Base-by-base conservation (phyloP, 257 asterid species). In the Anisodus acutangulus region DNA sequence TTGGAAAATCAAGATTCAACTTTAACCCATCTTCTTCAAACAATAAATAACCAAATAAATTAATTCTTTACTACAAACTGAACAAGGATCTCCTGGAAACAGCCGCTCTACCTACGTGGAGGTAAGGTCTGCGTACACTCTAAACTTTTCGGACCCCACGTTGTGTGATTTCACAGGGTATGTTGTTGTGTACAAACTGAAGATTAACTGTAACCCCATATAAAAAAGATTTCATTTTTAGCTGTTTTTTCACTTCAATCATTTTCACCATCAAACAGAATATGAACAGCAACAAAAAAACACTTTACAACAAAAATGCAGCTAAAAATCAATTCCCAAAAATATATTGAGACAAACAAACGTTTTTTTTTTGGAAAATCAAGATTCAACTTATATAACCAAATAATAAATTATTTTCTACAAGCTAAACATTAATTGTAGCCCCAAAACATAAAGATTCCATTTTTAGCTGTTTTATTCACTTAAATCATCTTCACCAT, bases 1-100 rank as follows among this genome's bases (percentile, higher is more conserved):
- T 6, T 3, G 39, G 16, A 6, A 22, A 76, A 76, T 76, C 81
- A 76, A 76, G 63, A 53, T 76, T 76, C 81, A 69, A 76, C 3
- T 26, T 76, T 76, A 13, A 51, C 22, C 81, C 19, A 6, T 22
- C 55, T 70, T 70, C 45, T 76, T 51, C 62, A 76, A 76, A 74
- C 62, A 74, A 49, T 1, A 19, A 49, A 5, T 74, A 6, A 49
- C 4, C 12, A 47, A 74, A 74, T 49, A 49, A 54, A 11, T 26
- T 7, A 51, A 71, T 45, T n/a, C 39, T 71, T 71, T 31, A 31
- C 35, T 31, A 31, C 35, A 31, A 31, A 31, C 35, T 31, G 35
- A 31, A 0, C 26, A 22, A 22, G 26, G 26, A 22, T 22, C 26
- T 22, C 26, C 26, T 22, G 26, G 26, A 22, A 22, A 22, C 26